Percentiles rank a stretch among this genome's conserved stretches.
phyloP scores from a whole-genome alignment of 2,329 filamentous ascomycete species.

The Dactylellina cionopaga region DNA sequence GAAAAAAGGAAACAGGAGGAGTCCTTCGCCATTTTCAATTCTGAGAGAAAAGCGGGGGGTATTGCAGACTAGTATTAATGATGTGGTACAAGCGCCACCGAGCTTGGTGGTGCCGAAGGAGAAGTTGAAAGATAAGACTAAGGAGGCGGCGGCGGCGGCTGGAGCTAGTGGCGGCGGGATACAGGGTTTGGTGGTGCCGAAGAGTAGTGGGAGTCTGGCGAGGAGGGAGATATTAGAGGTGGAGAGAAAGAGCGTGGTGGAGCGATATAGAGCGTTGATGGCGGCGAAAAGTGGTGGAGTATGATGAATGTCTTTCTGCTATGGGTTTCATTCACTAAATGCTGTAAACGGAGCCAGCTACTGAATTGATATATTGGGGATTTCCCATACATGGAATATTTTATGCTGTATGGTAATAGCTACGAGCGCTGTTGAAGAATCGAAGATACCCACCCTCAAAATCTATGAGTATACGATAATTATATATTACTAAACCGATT shows the following conservation, averaged over 20 bases:
- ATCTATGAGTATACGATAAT: no score
- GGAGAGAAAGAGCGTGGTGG: slow-evolving; percentile 75
- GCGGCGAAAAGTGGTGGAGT: slow-evolving; percentile 62
- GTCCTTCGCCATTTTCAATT: slow-evolving; percentile 75
- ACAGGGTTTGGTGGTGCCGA: slow-evolving; percentile 75
- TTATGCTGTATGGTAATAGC: no score
- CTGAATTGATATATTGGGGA: neutral
- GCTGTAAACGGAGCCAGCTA: neutral
- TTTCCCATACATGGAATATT: no score
- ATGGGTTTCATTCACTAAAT: neutral
- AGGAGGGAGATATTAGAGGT: slow-evolving; percentile 77
- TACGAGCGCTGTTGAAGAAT: no score
- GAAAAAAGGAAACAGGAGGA: slow-evolving; percentile 67
- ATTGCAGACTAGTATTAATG: slow-evolving; percentile 62
- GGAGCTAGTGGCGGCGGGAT: slow-evolving; percentile 70
- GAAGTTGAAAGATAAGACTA: slow-evolving; percentile 68
- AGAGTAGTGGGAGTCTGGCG: slow-evolving; percentile 75
- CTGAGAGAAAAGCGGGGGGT: slow-evolving; percentile 74
- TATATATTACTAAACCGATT: no score
- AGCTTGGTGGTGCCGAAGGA: slow-evolving; percentile 75
- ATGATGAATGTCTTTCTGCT: neutral
- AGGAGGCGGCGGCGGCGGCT: slow-evolving; percentile 57
- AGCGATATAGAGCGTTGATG: slow-evolving; percentile 78
- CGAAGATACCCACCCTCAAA: no score
- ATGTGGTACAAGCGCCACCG: slow-evolving; percentile 79